Base-by-base conservation (phyloP, 2,329 filamentous ascomycete species). In the Gyromitra esculenta region DNA sequence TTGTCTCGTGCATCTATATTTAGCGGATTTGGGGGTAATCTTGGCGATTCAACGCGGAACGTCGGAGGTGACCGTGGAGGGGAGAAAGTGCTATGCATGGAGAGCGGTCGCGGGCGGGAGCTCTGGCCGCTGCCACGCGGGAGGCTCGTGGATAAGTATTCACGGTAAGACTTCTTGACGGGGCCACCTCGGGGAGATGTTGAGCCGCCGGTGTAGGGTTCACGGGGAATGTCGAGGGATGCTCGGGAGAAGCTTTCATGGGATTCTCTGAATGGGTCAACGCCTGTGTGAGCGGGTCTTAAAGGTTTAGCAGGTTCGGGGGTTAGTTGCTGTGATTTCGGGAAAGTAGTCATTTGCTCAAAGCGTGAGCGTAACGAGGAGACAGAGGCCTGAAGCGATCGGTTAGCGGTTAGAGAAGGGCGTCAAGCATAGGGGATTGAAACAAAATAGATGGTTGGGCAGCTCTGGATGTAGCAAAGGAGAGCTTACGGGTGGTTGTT, bases 311-410 rank as follows among this genome's bases (percentile, higher is more conserved):
- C 37, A 43, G 56, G 45, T 62, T 63, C 62, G 25, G 66, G 37
- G 4, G 60, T 15, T 18, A 65, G 21, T 37, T 57, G 43, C 31
- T 69, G 54, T 13, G 76, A 50, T 35, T 56, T 71, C 18, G 68
- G 68, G 18, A 45, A 68, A 74, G 79, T 88, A 79, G 87, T 86
- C 85, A 95, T 89, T 82, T 91, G 93, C 85, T 96, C 92, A 83
- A 95, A 96, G 81, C 92, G 90, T 78, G 91, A 92, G 77, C 91
- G 88, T 77, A 96, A 86, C 66, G 92, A 94, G 66, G 92, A 96
- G 65, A 96, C 92, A 35, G 93, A 92, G 85, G 90, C 92, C 91
- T 93, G 52, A 57, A 35, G 37, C n/a, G 56, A 35, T 64, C 21
- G 64, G 75, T 59, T 65, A 64, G 64, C 35, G 63, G 25, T 74